Base-by-base conservation (phyloP, 148 eudicot genomes). In the Amaranthus palmeri region DNA sequence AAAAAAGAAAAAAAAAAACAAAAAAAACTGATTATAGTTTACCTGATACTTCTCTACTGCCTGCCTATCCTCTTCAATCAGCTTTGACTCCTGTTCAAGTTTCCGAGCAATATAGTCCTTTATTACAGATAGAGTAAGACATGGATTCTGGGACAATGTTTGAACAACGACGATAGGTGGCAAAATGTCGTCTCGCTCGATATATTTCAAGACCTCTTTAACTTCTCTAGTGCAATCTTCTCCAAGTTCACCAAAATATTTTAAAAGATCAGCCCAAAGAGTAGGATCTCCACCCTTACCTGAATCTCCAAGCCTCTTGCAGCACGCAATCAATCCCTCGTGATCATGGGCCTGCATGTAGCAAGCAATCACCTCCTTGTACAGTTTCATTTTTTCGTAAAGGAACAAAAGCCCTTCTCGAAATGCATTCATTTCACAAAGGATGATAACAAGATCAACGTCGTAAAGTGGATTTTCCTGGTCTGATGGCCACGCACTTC, bases 191-290 rank as follows among this genome's bases (percentile, higher is more conserved):
- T 95, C 88, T 75, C 99, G 90, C 75, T 95, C 99, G 71, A 95
- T 85, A 82, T 90, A 95, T 64, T 90, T 80, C 89, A 95, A 79
- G 74, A 95, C 89, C 77, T 95, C 96, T 82, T 86, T 89, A 63
- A 95, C 99, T 83, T 95, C 96, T 80, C 86, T 95, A 54, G 97
- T 90, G 76, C 99, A 95, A 78, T 95, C 99, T 86, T 95, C 99
- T 72, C 99, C 99, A 72, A 95, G 96, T 82, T 95, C 99, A 46
- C 99, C 99, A 74, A 95, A 95, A 75, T 95, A 95, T 78, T 88
- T 90, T 69, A 95, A 80, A 44, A 95, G 70, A 71, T 92, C 99
- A 60, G 93, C 93, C 99, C 99, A 95, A 69, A 95, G 97, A 68
- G 89, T 65, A 41, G 97, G 83, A 74, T 95, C 99, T 49, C 97